Conservation (phyloP, 2,329 filamentous ascomycete species). For the Rhynchosporium secalis region DNA sequence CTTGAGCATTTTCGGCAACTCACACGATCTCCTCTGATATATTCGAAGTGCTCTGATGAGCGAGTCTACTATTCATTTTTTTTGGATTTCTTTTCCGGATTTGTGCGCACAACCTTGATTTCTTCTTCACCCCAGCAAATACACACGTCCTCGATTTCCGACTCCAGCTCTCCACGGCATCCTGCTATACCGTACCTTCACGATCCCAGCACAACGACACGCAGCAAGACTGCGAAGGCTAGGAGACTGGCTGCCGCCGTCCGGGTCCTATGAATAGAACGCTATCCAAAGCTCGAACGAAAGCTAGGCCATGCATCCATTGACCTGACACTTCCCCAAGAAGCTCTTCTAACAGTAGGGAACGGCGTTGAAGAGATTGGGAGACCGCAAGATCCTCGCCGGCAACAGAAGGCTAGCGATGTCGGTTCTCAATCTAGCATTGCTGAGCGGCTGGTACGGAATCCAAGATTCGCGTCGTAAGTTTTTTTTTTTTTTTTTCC, state of each 20-base stretch:
- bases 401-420: constrained; percentile 8
- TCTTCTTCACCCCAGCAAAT: too few relatives aligned
- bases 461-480: background rate
- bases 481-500: background rate
- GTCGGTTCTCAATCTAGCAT: background rate
- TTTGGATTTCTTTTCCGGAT: too few relatives aligned
- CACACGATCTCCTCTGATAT: too few relatives aligned
- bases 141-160: too few relatives aligned
- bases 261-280: background rate
- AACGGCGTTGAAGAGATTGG: background rate
- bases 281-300: background rate
- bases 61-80: too few relatives aligned
- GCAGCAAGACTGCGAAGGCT: too few relatives aligned
- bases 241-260: background rate
- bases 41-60: too few relatives aligned
- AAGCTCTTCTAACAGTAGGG: background rate
- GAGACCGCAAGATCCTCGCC: background rate
- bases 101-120: too few relatives aligned
- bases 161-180: too few relatives aligned
- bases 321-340: background rate
- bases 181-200: too few relatives aligned
- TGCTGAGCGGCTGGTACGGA: background rate
- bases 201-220: too few relatives aligned
- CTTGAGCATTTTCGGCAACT: too few relatives aligned
- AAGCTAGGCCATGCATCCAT: background rate